Conservation (phyloP, 1,139 yeast genomes). For the Neolecta irregularis region DNA sequence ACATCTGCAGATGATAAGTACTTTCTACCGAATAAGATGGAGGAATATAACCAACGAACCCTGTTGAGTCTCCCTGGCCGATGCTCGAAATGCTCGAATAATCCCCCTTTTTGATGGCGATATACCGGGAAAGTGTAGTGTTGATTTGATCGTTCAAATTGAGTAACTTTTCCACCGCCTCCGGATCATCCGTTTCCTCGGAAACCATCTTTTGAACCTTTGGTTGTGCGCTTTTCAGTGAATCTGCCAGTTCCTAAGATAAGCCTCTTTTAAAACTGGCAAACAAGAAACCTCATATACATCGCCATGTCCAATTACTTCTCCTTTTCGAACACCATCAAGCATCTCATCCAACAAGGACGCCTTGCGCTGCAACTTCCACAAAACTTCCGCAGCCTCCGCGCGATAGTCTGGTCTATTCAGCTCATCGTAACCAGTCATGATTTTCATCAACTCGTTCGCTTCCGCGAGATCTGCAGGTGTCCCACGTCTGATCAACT, state of each 20-base stretch:
- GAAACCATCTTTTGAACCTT: conserved; percentile 68
- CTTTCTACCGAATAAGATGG: too few species aligned
- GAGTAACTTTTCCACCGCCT: conserved; percentile 49
- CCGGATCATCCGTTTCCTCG: conserved; percentile 35
- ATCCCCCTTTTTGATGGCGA: too few species aligned
- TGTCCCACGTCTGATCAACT: conserved; percentile 83
- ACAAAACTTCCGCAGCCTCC: conserved; percentile 69
- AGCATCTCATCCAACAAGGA: conserved; percentile 85
- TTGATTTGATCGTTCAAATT: conserved; percentile 66
- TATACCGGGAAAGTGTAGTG: conserved; percentile 50
- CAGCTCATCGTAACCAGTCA: conserved; percentile 69
- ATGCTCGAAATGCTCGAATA: too few species aligned
- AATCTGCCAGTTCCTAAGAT: conserved; percentile 48
- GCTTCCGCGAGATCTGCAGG: conserved; percentile 95
- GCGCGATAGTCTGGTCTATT: conserved; percentile 72
- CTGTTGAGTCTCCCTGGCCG: too few species aligned
- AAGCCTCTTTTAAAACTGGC: neutral
- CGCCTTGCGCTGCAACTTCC: conserved; percentile 73
- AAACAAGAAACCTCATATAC: conserved; percentile 33
- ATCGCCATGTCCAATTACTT: conserved; percentile 31
- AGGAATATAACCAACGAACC: too few species aligned
- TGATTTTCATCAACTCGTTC: conserved; percentile 85
- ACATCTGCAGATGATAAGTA: too few species aligned
- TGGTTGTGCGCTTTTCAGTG: conserved; percentile 76
- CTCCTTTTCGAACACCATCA: conserved; percentile 37